Evolutionary conservation across 1,139 yeast genomes (phyloP), one percentile per base, ranked within the genome.

Genomic region (Lodderomyces theae): DNA sequence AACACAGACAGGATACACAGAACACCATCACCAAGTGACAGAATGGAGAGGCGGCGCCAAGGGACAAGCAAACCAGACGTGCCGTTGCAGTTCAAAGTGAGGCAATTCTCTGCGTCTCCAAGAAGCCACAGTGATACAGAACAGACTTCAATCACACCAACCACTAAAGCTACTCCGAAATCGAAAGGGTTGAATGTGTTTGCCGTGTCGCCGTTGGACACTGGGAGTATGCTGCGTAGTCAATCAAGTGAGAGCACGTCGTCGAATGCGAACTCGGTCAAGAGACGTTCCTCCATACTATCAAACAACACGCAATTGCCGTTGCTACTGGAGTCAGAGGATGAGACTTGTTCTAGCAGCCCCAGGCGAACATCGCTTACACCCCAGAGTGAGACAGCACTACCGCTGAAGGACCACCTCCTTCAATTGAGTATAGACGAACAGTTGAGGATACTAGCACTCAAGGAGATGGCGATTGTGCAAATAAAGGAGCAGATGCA

Each of bases 401-500:
- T 69, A 10, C 75, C 75, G 1, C 61, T 59, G 28, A 47, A 54
- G 16, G 64, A 60, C 18, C 64, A 63, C 37, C 56, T 71, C 17
- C 45, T 45, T 9, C 43, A 48, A 4, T 53, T 70, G 44, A 75
- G 66, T 15, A 64, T 80, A 9, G 79, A 77, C 42, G 79, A 76
- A n/a, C 79, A 79, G 43, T 60, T 81, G 37, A 60, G 85, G 43
- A 56, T 74, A 11, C 59, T 81, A 41, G 86, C 86, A 0, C 58
- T 78, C 28, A 80, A 79, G 50, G 87, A 81, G 52, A 79, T 80
- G 83, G 65, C 70, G 16, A 64, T 79, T 23, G 77, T 80, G 30
- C 84, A 79, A 47, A 56, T 79, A 34, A 77, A 74, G 43, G 82
- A 79, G 50, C 64, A 65, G 39, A 67, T 80, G 26, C 62, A 60